These are phyloP conservation scores for Ilyonectria destructans DNA, from an alignment of 2,329 filamentous ascomycete genomes.

Conservation along the genomic window DNA sequence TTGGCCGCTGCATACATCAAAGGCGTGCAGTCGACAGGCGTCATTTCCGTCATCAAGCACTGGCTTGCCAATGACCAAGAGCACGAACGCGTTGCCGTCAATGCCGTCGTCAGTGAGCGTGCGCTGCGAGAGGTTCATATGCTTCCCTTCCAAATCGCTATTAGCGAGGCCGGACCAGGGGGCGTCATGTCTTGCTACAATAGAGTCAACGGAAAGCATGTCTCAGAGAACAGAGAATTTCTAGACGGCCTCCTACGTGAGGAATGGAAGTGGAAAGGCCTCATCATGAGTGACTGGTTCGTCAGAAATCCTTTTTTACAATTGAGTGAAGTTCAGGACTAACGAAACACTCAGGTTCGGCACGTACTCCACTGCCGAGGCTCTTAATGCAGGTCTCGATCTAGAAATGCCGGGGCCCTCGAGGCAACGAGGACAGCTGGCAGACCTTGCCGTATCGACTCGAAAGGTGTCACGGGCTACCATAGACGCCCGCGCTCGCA, in stretches of 20 bases:
- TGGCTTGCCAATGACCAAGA: slow-evolving; percentile 29
- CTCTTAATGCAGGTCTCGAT: slow-evolving; percentile 46
- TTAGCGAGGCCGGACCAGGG: slow-evolving; percentile 55
- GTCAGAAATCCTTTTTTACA: slow-evolving; percentile 1
- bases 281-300: slow-evolving; percentile 64
- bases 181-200: slow-evolving; percentile 63
- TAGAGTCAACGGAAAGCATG: slow-evolving; percentile 59
- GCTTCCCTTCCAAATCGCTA: slow-evolving; percentile 60
- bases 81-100: slow-evolving; percentile 3
- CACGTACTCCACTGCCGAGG: slow-evolving; percentile 49
- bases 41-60: slow-evolving; percentile 20
- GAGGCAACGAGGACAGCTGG: slow-evolving; percentile 24
- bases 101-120: slow-evolving; percentile 1
- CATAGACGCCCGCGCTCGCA: slow-evolving; percentile 11
- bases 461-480: slow-evolving; percentile 1
- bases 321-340: no score
- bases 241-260: slow-evolving; percentile 57
- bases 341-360: slow-evolving; percentile 27
- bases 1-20: slow-evolving; percentile 18
- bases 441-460: neutral
- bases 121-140: slow-evolving; percentile 54
- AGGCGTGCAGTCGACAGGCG: slow-evolving; percentile 7
- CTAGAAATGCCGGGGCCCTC: slow-evolving; percentile 53
- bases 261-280: slow-evolving; percentile 61
- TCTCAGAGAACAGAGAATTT: slow-evolving; percentile 9